A percentile compares a stretch with the other conserved stretches of the same genome.
Conservation (phyloP, 352 stramenopile species). For the Phytophthora meadii region DNA sequence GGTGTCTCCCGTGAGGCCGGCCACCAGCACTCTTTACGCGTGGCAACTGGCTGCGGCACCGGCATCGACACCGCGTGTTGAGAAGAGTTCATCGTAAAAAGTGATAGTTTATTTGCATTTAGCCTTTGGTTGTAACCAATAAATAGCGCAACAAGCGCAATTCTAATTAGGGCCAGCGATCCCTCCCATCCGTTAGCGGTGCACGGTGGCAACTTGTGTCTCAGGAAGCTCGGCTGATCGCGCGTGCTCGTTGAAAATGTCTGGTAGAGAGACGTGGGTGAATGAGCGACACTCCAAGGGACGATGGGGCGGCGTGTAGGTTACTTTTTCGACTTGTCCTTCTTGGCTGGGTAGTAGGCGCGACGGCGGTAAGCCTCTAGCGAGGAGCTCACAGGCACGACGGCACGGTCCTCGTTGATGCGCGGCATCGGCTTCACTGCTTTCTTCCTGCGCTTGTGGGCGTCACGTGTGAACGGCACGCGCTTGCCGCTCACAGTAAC, state of each 20-base stretch:
- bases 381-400: slow-evolving; percentile 30
- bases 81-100: not conserved
- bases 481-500: slow-evolving; percentile 48
- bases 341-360: slow-evolving; percentile 47
- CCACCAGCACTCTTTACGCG: too few relatives aligned
- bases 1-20: too few relatives aligned
- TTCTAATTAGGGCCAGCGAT: slow-evolving; percentile 18
- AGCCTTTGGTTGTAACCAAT: slow-evolving; percentile 27
- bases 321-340: slow-evolving; percentile 45
- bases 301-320: slow-evolving; percentile 10
- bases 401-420: slow-evolving; percentile 39
- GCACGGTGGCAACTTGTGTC: slow-evolving; percentile 14
- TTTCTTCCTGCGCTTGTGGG: slow-evolving; percentile 36
- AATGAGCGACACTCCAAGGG: slow-evolving; percentile 1
- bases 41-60: not conserved
- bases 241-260: not conserved
- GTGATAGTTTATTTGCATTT: slow-evolving; percentile 28
- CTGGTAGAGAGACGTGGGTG: slow-evolving; percentile 13
- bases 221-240: slow-evolving; percentile 9
- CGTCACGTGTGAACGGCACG: slow-evolving; percentile 48
- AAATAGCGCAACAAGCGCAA: slow-evolving; percentile 36
- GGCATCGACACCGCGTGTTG: not conserved
- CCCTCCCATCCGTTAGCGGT: slow-evolving; percentile 3
- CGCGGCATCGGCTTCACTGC: slow-evolving; percentile 25
- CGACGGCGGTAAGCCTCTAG: slow-evolving; percentile 47